These are phyloP conservation scores for Chytriomyces sp. DNA, from an alignment of 192 early-diverging fungal genomes.

Conservation along the genomic window DNA sequence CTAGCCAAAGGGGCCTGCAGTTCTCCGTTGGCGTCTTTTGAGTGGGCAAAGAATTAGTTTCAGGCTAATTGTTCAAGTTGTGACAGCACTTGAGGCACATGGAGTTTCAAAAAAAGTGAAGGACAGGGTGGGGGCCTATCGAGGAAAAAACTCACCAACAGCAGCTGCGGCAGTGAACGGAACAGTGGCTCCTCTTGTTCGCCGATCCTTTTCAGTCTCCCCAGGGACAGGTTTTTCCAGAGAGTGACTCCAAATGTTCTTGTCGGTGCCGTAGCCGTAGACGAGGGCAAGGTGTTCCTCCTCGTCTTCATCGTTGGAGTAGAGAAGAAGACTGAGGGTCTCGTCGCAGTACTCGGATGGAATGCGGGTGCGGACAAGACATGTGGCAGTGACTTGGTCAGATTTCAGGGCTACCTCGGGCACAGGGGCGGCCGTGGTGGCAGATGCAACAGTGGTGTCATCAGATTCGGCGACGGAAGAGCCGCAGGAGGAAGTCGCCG, in stretches of 20 bases:
- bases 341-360: constrained; percentile 47
- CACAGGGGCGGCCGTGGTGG: not conserved
- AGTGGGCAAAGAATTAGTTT: too few relatives aligned
- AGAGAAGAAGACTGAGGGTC: constrained; percentile 68
- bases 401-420: not conserved
- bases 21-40: not conserved
- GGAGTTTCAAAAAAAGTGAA: too few relatives aligned
- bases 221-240: constrained; percentile 68
- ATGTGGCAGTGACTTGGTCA: constrained; percentile 23
- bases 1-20: constrained; percentile 75
- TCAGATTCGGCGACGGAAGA: not conserved
- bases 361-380: constrained; percentile 47
- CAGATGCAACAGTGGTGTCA: not conserved
- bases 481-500: not conserved
- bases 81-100: too few relatives aligned
- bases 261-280: constrained; percentile 67
- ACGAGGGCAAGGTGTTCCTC: constrained; percentile 96
- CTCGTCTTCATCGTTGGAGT: constrained; percentile 80
- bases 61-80: too few relatives aligned
- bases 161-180: too few relatives aligned
- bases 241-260: constrained; percentile 61
- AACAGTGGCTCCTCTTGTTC: constrained; percentile 76
- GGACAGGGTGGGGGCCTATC: too few relatives aligned
- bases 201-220: constrained; percentile 81
- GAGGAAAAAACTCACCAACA: too few relatives aligned